Percentiles rank a stretch among this genome's conserved stretches.
These are phyloP conservation scores for Lachancea thermotolerans DNA, from an alignment of 805 yeast genomes.

Conservation along the genomic window DNA sequence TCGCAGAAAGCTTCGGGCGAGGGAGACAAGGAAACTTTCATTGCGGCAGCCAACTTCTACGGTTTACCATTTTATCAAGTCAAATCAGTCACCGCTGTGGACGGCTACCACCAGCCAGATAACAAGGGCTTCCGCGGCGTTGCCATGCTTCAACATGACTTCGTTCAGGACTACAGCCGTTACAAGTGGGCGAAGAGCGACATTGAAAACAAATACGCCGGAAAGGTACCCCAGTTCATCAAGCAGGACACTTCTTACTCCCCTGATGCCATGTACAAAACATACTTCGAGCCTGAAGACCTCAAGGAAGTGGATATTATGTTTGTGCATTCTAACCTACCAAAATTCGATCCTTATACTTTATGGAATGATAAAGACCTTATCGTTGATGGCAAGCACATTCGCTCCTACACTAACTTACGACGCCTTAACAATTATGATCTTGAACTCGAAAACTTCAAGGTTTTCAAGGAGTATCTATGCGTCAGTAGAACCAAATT, in stretches of 20 bases:
- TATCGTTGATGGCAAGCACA: slow-evolving; percentile 17
- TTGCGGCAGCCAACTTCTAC: slow-evolving; percentile 56
- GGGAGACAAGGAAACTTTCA: slow-evolving; percentile 75
- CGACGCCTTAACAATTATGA: slow-evolving; percentile 19
- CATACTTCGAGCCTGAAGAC: slow-evolving; percentile 13
- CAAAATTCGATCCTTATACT: slow-evolving; percentile 33
- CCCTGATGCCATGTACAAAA: slow-evolving; percentile 17
- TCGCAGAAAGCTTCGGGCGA: slow-evolving; percentile 73
- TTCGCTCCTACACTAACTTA: slow-evolving; percentile 20
- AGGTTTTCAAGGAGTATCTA: slow-evolving; percentile 14
- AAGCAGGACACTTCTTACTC: slow-evolving; percentile 13
- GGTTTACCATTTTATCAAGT: slow-evolving; percentile 48
- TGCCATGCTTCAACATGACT: slow-evolving; percentile 42
- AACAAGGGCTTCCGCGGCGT: slow-evolving; percentile 34
- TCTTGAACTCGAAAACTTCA: slow-evolving; percentile 26
- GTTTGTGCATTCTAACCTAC: slow-evolving; percentile 36
- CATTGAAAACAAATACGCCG: slow-evolving; percentile 7
- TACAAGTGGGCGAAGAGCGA: slow-evolving; percentile 13
- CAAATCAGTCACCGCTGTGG: slow-evolving; percentile 30
- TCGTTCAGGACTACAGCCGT: slow-evolving; percentile 40
- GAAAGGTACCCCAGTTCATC: neutral
- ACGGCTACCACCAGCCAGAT: slow-evolving; percentile 30
- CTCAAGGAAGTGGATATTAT: slow-evolving; percentile 19
- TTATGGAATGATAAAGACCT: slow-evolving; percentile 18
- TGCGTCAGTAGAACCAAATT: slow-evolving; percentile 17